A percentile compares a stretch with the other conserved stretches of the same genome.
These are phyloP conservation scores for Knoxdaviesia proteae DNA, from an alignment of 2,329 filamentous ascomycete species.

Conservation along the genomic window DNA sequence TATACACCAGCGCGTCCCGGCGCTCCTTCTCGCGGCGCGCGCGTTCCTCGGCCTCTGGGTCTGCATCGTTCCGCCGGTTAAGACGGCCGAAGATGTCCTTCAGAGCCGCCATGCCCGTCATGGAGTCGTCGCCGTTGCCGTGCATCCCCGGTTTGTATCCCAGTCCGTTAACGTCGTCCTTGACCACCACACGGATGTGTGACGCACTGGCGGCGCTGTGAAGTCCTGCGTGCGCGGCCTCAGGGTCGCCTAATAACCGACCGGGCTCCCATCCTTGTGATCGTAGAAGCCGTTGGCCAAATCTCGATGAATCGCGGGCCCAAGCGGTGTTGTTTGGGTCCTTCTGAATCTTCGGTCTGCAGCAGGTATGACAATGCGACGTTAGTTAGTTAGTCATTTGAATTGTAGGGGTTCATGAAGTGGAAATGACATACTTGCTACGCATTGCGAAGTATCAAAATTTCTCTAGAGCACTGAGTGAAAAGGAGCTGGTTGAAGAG, in stretches of 20 bases:
- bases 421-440: no score
- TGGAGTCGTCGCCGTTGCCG: slow-evolving; percentile 45
- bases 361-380: slow-evolving; percentile 3
- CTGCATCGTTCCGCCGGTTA: slow-evolving; percentile 68
- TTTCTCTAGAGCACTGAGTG: no score
- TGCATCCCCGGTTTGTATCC: slow-evolving; percentile 43
- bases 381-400: no score
- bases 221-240: slow-evolving; percentile 53
- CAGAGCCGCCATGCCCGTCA: slow-evolving; percentile 73
- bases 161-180: slow-evolving; percentile 79
- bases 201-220: slow-evolving; percentile 66
- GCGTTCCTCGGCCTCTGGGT: slow-evolving; percentile 39
- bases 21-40: slow-evolving; percentile 29
- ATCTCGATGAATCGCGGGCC: slow-evolving; percentile 61
- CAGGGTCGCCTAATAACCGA: slow-evolving; percentile 55
- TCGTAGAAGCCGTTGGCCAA: slow-evolving; percentile 76
- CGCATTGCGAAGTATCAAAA: no score
- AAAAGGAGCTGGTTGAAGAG: no score
- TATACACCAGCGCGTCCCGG: slow-evolving; percentile 52
- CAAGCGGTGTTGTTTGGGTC: slow-evolving; percentile 95
- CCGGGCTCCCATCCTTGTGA: slow-evolving; percentile 84
- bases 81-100: slow-evolving; percentile 70
- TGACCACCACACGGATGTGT: slow-evolving; percentile 66
- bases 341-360: slow-evolving; percentile 49
- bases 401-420: no score